Percentiles rank a stretch among this genome's conserved stretches.
Conservation (phyloP, 2,329 filamentous ascomycete genomes). For the Phyllosticta paracitricarpa region DNA sequence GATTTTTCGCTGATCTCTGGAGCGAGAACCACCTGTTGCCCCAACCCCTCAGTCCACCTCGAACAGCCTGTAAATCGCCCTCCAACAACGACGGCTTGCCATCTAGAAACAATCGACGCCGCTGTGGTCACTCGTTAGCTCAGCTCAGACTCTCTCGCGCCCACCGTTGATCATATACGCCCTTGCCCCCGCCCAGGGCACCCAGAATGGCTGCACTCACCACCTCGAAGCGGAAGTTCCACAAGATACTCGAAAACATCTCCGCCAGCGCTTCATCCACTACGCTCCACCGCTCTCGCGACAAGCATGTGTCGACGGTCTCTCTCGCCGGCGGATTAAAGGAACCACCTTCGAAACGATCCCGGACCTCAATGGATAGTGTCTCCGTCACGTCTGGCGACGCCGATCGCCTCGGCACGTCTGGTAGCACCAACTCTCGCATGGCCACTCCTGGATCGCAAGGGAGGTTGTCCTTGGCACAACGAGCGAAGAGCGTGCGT, state of each 20-base stretch:
- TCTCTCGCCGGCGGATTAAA: constrained; percentile 18
- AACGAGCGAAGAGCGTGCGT: constrained; percentile 18
- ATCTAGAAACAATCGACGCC: background rate
- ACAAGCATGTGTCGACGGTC: constrained; percentile 24
- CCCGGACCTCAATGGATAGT: constrained; percentile 19
- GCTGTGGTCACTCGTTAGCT: background rate
- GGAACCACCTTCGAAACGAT: constrained; percentile 26
- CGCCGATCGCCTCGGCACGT: background rate
- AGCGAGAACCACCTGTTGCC: background rate
- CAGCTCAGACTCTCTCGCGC: background rate
- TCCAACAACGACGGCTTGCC: background rate
- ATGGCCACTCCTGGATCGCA: constrained; percentile 4
- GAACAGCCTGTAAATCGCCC: background rate
- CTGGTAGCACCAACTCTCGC: constrained; percentile 2
- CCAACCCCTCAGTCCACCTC: background rate
- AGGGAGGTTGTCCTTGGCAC: constrained; percentile 8
- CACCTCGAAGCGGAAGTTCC: constrained; percentile 76
- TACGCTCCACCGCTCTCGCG: constrained; percentile 27
- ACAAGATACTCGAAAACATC: constrained; percentile 57
- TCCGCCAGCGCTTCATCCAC: constrained; percentile 41
- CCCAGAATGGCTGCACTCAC: constrained; percentile 46
- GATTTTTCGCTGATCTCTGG: background rate
- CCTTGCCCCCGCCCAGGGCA: background rate
- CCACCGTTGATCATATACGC: constrained; percentile 2
- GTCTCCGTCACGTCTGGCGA: constrained; percentile 14